Evolutionary conservation across 2,329 filamentous ascomycete species (phyloP).

Genomic region (Colletotrichum sp.): DNA sequence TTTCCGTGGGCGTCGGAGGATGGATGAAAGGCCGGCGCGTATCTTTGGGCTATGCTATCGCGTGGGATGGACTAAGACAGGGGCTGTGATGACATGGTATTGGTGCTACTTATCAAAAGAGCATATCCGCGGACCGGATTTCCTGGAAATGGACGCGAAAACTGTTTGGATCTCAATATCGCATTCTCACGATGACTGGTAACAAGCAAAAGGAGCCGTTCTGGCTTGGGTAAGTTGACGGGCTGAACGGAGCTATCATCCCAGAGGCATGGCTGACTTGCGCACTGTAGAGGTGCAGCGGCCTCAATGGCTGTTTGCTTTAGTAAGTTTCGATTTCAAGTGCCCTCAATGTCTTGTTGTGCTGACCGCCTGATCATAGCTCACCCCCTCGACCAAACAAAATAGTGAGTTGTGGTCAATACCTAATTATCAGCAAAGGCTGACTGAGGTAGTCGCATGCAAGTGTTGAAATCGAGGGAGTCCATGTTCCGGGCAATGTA

Average conservation of each 20-base stretch:
- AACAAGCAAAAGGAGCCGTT: slow-evolving; percentile 43
- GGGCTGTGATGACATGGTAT: not conserved
- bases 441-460: slow-evolving; percentile 40
- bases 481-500: slow-evolving; percentile 43
- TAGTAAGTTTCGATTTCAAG: too few species aligned
- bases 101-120: slow-evolving; percentile 3
- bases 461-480: slow-evolving; percentile 43
- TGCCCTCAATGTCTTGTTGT: too few species aligned
- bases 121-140: not conserved
- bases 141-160: not conserved
- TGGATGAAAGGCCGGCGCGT: not conserved
- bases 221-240: slow-evolving; percentile 44
- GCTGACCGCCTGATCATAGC: slow-evolving; percentile 28
- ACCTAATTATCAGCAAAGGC: not conserved
- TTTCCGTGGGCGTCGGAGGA: not conserved
- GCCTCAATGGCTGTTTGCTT: slow-evolving; percentile 51
- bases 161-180: not conserved
- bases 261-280: slow-evolving; percentile 6
- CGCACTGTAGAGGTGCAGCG: slow-evolving; percentile 42
- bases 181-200: not conserved
- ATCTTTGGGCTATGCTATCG: not conserved
- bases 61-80: not conserved
- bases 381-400: slow-evolving; percentile 49
- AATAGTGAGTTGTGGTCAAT: slow-evolving; percentile 39
- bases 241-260: fast-evolving